phyloP scores from a whole-genome alignment of 2,329 filamentous ascomycete genomes.

The Fusarium pininemorale region DNA sequence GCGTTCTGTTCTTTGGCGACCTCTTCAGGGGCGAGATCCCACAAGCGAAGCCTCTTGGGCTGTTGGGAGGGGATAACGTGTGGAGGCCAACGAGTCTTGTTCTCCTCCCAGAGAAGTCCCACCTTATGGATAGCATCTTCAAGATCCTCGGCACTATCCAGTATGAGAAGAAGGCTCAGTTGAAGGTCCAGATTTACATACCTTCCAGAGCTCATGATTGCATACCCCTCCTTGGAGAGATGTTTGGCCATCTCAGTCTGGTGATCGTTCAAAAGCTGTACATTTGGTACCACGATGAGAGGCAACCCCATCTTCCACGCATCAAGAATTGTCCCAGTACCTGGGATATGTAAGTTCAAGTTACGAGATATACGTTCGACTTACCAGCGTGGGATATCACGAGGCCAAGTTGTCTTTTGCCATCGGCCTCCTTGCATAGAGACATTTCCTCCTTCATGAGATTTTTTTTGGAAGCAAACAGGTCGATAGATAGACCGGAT shows the following conservation, averaged over 20 bases:
- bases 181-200: slow-evolving; percentile 50
- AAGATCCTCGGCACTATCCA: slow-evolving; percentile 44
- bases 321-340: slow-evolving; percentile 89
- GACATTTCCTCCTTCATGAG: slow-evolving; percentile 60
- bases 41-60: slow-evolving; percentile 43
- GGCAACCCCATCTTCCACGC: slow-evolving; percentile 77
- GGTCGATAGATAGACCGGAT: slow-evolving; percentile 36
- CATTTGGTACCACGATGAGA: slow-evolving; percentile 91
- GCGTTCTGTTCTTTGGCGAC: slow-evolving; percentile 49
- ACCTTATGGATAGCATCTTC: slow-evolving; percentile 50
- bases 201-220: slow-evolving; percentile 75
- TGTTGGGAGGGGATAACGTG: slow-evolving; percentile 36
- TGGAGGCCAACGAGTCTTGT: slow-evolving; percentile 48
- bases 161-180: not conserved
- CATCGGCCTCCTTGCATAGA: slow-evolving; percentile 58
- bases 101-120: slow-evolving; percentile 49
- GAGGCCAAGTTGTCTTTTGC: slow-evolving; percentile 68
- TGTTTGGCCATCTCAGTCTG: slow-evolving; percentile 86
- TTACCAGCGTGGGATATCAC: slow-evolving; percentile 90
- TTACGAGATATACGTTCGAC: not conserved
- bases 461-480: slow-evolving; percentile 48
- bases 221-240: slow-evolving; percentile 78
- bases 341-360: slow-evolving; percentile 55
- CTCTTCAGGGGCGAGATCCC: slow-evolving; percentile 48
- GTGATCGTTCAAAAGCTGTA: slow-evolving; percentile 84